Evolutionary conservation across 202 grass and related monocot genomes (phyloP).

Genomic region (Hordeum pubiflorum): DNA sequence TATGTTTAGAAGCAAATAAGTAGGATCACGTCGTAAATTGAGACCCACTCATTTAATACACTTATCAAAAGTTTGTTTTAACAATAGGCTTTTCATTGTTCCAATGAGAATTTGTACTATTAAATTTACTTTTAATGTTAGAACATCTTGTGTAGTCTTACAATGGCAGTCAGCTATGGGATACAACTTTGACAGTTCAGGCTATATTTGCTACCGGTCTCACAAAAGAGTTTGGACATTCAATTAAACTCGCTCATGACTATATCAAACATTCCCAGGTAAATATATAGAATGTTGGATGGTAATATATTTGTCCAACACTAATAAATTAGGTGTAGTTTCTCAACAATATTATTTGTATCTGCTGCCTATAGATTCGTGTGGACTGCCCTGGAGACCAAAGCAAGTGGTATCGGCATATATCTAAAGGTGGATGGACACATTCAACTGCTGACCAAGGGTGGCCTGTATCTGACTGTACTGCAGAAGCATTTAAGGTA

Average conservation of each 20-base stretch:
- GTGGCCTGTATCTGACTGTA: slow-evolving; percentile 57
- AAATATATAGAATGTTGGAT: not conserved
- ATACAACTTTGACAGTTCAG: slow-evolving; percentile 47
- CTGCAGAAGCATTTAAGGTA: slow-evolving; percentile 45
- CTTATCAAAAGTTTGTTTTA: not conserved
- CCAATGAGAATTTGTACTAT: not conserved
- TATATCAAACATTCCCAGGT: slow-evolving; percentile 51
- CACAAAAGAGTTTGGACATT: slow-evolving; percentile 33
- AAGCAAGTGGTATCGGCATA: slow-evolving; percentile 41
- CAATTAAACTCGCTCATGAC: slow-evolving; percentile 41
- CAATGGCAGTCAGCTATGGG: slow-evolving; percentile 68
- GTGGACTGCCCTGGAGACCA: slow-evolving; percentile 44
- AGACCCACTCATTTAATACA: not conserved
- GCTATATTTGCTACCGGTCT: slow-evolving; percentile 42
- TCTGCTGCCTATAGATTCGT: slow-evolving; percentile 20
- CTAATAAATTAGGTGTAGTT: not conserved
- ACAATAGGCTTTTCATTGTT: not conserved
- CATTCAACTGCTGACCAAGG: slow-evolving; percentile 56
- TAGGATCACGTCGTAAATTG: not conserved
- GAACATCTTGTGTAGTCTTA: slow-evolving; percentile 18
- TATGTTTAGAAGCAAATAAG: not conserved
- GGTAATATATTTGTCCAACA: not conserved
- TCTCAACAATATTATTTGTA: not conserved
- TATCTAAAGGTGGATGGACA: slow-evolving; percentile 60
- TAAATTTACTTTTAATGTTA: not conserved